These are phyloP conservation scores for Boletus pseudo-olivaceus DNA, from an alignment of 768 basidiomycete genomes.

Conservation along the genomic window DNA sequence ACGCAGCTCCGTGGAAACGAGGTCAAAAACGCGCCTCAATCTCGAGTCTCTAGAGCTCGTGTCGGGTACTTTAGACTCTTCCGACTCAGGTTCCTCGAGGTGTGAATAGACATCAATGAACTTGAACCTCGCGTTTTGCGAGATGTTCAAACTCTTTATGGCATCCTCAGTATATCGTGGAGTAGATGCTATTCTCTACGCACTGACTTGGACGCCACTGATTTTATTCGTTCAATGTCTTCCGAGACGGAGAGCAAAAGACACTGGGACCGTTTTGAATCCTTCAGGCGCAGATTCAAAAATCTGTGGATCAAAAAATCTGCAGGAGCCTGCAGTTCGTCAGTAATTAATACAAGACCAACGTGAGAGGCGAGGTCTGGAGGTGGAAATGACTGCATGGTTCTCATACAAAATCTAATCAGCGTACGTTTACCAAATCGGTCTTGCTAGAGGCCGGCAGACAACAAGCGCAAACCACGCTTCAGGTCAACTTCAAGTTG, in stretches of 20 bases:
- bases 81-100: conserved; percentile 21
- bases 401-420: conserved; percentile 5
- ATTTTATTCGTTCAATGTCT: conserved; percentile 56
- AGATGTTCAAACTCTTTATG: conserved; percentile 34
- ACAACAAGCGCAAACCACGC: conserved; percentile 18
- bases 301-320: conserved; percentile 67
- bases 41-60: conserved; percentile 5
- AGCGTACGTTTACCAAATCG: conserved; percentile 9
- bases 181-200: conserved; percentile 22
- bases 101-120: conserved; percentile 53
- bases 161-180: conserved; percentile 3
- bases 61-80: conserved; percentile 6
- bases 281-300: conserved; percentile 52
- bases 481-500: background rate
- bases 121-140: conserved; percentile 39
- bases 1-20: conserved; percentile 29
- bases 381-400: conserved; percentile 48
- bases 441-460: conserved; percentile 15
- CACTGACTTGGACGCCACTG: conserved; percentile 62
- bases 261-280: conserved; percentile 31
- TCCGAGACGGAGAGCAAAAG: conserved; percentile 60
- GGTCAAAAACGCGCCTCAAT: conserved; percentile 37
- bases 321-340: conserved; percentile 65
- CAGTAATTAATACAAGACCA: conserved; percentile 61
- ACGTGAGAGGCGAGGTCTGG: conserved; percentile 47